A percentile compares a stretch with the other conserved stretches of the same genome.
These are phyloP conservation scores for Pontederia paniculata DNA, from an alignment of 176 grass and related monocot genomes.

Conservation along the genomic window DNA sequence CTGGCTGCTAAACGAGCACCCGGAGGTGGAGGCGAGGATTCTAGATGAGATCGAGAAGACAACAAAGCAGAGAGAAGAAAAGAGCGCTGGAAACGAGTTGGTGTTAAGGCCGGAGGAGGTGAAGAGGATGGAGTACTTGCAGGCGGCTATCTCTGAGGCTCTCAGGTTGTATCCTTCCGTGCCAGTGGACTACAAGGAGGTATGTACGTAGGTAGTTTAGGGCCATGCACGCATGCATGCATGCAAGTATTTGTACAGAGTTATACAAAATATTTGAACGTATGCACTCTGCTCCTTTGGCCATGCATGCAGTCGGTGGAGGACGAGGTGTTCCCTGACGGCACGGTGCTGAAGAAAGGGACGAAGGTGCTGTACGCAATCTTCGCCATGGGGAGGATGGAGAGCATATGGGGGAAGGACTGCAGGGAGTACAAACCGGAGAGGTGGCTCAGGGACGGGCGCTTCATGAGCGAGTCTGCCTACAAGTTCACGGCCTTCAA, in stretches of 20 bases:
- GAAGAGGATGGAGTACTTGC: conserved; percentile 90
- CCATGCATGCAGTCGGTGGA: conserved; percentile 45
- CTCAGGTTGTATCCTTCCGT: conserved; percentile 80
- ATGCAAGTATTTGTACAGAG: too few species aligned
- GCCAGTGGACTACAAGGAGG: conserved; percentile 95
- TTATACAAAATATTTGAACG: too few species aligned
- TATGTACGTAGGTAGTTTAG: conserved; percentile 2
- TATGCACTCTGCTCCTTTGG: too few species aligned
- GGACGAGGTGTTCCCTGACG: conserved; percentile 90
- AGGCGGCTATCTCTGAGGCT: conserved; percentile 79
- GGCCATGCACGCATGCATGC: too few species aligned
- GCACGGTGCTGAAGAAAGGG: conserved; percentile 78
- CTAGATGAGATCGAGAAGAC: conserved; percentile 53
- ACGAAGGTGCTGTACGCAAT: conserved; percentile 92
- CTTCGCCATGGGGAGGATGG: conserved; percentile 89
- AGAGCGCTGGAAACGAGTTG: conserved; percentile 23
- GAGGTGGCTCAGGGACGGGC: conserved; percentile 76
- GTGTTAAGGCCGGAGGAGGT: conserved; percentile 74
- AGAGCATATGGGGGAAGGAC: conserved; percentile 88
- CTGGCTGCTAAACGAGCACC: conserved; percentile 65
- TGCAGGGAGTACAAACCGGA: conserved; percentile 85
- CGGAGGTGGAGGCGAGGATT: conserved; percentile 49
- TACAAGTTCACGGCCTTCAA: conserved; percentile 98
- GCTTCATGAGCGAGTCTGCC: conserved; percentile 76
- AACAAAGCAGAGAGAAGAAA: conserved; percentile 15